A percentile compares a stretch with the other conserved stretches of the same genome.
These are phyloP conservation scores for sunflower (Helianthus annuus) DNA, from an alignment of 129 eudicot genomes.

Conservation along the genomic window HanXRQr2.0-SUNRISE NC_035441.2:163093407-163093906, in stretches of 20 bases:
- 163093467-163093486: slow-evolving; percentile 4
- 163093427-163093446: not conserved
- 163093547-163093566: slow-evolving; percentile 93
- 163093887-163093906: too few species aligned
- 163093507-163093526: slow-evolving; percentile 92
- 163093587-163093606: slow-evolving; percentile 78
- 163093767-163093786: too few species aligned
- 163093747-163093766: too few species aligned
- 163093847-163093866: too few species aligned
- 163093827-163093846: too few species aligned
- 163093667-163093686: slow-evolving; percentile 97
- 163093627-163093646: slow-evolving; percentile 89
- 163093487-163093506: slow-evolving; percentile 28
- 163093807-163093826: too few species aligned
- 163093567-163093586: slow-evolving; percentile 92
- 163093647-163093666: slow-evolving; percentile 75
- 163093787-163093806: too few species aligned
- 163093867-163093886: too few species aligned
- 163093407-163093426: not conserved
- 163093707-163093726: not conserved
- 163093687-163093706: slow-evolving; percentile 99
- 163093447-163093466: not conserved
- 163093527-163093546: slow-evolving; percentile 93
- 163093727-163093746: too few species aligned
- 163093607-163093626: slow-evolving; percentile 84